Percentiles rank a stretch among this genome's conserved stretches.
These are phyloP conservation scores for Colletotrichum tanaceti DNA, from an alignment of 2,329 filamentous ascomycete genomes.

Conservation along the genomic window DNA sequence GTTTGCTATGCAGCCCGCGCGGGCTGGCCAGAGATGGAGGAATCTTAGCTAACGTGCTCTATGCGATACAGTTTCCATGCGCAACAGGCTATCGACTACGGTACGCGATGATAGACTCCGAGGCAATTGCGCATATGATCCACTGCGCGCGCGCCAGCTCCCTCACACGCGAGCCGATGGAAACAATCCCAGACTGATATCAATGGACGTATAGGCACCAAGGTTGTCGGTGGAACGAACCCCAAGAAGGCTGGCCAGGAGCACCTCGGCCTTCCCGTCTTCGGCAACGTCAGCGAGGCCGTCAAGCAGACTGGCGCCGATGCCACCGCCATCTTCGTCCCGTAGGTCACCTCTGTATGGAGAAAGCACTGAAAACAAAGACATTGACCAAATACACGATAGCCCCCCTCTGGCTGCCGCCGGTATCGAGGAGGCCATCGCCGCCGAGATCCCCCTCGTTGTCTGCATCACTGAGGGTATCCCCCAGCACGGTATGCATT, in stretches of 20 bases:
- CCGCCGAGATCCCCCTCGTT: slow-evolving; percentile 91
- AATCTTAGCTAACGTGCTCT: slow-evolving; percentile 18
- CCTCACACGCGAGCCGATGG: slow-evolving; percentile 8
- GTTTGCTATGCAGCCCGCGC: slow-evolving; percentile 3
- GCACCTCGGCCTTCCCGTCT: slow-evolving; percentile 93
- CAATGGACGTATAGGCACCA: slow-evolving; percentile 75
- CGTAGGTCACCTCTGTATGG: slow-evolving; percentile 74
- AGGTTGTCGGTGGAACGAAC: slow-evolving; percentile 98
- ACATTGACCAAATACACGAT: slow-evolving; percentile 33
- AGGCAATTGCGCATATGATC: slow-evolving; percentile 13
- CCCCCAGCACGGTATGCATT: slow-evolving; percentile 84
- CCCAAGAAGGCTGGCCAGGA: slow-evolving; percentile 95
- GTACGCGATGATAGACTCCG: slow-evolving; percentile 61
- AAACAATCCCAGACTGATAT: slow-evolving; percentile 46
- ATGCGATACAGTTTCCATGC: slow-evolving; percentile 83
- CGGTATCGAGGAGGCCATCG: slow-evolving; percentile 96
- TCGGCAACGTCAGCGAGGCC: slow-evolving; percentile 87
- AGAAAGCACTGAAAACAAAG: not conserved
- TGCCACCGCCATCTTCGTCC: slow-evolving; percentile 95
- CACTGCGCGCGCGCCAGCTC: not conserved
- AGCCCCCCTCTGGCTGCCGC: slow-evolving; percentile 91
- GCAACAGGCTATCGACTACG: slow-evolving; percentile 97
- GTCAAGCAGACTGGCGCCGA: slow-evolving; percentile 91
- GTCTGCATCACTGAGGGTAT: slow-evolving; percentile 99
- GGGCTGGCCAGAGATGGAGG: not conserved